phyloP scores from a whole-genome alignment of 371 early-diverging fungal genomes.

The Entomophthora muscae region DNA sequence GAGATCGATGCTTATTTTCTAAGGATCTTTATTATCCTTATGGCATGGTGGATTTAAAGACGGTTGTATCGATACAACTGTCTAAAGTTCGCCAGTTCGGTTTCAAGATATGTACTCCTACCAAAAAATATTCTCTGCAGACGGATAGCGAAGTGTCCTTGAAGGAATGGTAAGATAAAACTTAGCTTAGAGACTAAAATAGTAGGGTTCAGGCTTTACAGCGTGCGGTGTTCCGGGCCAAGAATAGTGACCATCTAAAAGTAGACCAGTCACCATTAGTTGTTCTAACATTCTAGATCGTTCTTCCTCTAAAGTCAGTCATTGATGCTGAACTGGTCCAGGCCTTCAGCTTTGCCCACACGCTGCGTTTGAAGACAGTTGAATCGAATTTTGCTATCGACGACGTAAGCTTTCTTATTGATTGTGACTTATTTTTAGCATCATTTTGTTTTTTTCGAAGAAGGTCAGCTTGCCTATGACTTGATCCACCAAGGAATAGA shows the following conservation, averaged over 20 bases:
- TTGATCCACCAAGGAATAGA: not conserved
- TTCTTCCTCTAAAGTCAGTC: constrained; percentile 32
- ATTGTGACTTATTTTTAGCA: constrained; percentile 22
- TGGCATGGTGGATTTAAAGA: constrained; percentile 47
- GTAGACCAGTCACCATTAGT: too few species aligned
- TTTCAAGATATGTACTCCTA: constrained; percentile 32
- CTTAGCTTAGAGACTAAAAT: not conserved
- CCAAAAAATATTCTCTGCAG: constrained; percentile 28
- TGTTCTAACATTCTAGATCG: too few species aligned
- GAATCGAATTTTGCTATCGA: constrained; percentile 40
- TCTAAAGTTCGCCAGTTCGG: constrained; percentile 24
- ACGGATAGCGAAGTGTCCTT: constrained; percentile 30
- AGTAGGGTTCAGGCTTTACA: constrained; percentile 29
- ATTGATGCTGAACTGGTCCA: constrained; percentile 35
- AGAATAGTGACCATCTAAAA: constrained; percentile 39
- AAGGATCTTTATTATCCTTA: constrained; percentile 48
- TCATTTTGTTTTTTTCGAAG: constrained; percentile 45
- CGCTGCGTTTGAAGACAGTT: constrained; percentile 34
- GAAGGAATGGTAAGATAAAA: constrained; percentile 35
- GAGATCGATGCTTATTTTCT: not conserved
- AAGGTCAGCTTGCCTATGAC: constrained; percentile 23
- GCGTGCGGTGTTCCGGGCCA: constrained; percentile 39
- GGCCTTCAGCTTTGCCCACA: constrained; percentile 34
- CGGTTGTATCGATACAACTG: constrained; percentile 27
- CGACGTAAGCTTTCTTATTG: constrained; percentile 23